Evolutionary conservation across 2,329 filamentous ascomycete genomes (phyloP).

Genomic region (Penicillium decumbens): DNA sequence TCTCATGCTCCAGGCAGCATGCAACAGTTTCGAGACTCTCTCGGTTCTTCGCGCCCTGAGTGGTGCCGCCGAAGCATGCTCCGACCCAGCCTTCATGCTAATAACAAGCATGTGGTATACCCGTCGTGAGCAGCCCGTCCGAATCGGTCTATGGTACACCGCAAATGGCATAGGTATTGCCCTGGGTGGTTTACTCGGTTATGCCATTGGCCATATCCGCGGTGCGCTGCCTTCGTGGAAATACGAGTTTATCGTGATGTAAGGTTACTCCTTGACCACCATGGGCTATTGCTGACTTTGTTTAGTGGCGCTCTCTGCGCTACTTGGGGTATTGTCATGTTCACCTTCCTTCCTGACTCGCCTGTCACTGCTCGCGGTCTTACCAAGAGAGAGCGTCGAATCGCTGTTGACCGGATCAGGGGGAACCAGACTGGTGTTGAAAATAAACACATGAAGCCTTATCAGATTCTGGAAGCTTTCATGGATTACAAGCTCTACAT

Average conservation of each 20-base stretch:
- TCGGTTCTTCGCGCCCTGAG: conserved; percentile 55
- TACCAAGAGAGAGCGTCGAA: conserved; percentile 48
- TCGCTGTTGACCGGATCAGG: conserved; percentile 53
- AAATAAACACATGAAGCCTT: conserved; percentile 52
- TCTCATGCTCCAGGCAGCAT: conserved; percentile 51
- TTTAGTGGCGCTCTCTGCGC: conserved; percentile 50
- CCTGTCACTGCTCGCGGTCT: conserved; percentile 54
- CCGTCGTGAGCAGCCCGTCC: conserved; percentile 56
- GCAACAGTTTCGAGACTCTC: conserved; percentile 52
- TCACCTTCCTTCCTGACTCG: conserved; percentile 55
- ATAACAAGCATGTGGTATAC: conserved; percentile 65
- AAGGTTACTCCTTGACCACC: conserved; percentile 1
- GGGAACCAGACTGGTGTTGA: conserved; percentile 58
- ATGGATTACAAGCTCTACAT: conserved; percentile 57
- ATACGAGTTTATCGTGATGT: conserved; percentile 65
- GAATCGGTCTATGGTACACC: conserved; percentile 57
- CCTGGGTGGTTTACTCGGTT: conserved; percentile 54
- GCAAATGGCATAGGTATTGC: conserved; percentile 58
- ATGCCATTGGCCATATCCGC: conserved; percentile 57
- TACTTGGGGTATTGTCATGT: conserved; percentile 56
- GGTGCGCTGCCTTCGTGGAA: conserved; percentile 58
- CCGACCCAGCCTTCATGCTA: conserved; percentile 59
- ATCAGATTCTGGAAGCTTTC: conserved; percentile 55
- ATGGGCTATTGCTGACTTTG: background rate
- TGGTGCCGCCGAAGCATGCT: conserved; percentile 54